Evolutionary conservation across 1,284 basidiomycete species (phyloP).

Genomic region (Golubevia pallescens): DNA sequence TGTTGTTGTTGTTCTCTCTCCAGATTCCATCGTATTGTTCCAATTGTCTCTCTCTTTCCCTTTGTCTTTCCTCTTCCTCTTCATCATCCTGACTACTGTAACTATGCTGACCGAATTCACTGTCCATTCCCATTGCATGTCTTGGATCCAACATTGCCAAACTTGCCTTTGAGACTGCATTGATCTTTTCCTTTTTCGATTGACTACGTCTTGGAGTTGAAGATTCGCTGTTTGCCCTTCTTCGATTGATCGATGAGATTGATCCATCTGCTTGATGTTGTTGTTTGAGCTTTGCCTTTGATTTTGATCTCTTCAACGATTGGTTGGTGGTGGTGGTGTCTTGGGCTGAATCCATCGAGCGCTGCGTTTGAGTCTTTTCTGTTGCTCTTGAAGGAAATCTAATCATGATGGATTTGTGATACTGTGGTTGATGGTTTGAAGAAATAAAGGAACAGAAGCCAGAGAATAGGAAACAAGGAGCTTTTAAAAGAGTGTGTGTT

Average conservation of each 20-base stretch:
- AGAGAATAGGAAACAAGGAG: no score
- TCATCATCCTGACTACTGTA: not conserved
- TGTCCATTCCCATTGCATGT: constrained; percentile 55
- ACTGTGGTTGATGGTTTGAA: not conserved
- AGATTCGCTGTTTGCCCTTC: not conserved
- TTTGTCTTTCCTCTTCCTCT: constrained; percentile 1
- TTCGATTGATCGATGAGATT: not conserved
- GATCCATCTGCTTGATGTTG: no score
- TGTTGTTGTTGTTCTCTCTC: not conserved
- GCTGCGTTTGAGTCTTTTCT: no score
- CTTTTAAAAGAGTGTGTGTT: no score
- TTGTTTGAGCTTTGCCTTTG: no score
- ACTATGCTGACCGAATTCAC: constrained; percentile 10
- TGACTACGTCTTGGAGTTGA: constrained; percentile 7
- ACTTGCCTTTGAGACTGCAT: constrained; percentile 50
- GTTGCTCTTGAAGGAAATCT: no score
- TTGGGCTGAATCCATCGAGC: no score
- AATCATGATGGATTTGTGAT: not conserved
- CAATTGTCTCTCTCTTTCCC: constrained; percentile 18
- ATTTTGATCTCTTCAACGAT: not conserved
- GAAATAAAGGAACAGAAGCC: no score
- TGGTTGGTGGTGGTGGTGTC: not conserved
- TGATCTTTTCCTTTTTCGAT: constrained; percentile 45
- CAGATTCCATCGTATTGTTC: constrained; percentile 1
- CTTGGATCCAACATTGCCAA: constrained; percentile 50